Base-by-base conservation (phyloP, 495 filamentous ascomycete genomes). In the Neurospora sp. region DNA sequence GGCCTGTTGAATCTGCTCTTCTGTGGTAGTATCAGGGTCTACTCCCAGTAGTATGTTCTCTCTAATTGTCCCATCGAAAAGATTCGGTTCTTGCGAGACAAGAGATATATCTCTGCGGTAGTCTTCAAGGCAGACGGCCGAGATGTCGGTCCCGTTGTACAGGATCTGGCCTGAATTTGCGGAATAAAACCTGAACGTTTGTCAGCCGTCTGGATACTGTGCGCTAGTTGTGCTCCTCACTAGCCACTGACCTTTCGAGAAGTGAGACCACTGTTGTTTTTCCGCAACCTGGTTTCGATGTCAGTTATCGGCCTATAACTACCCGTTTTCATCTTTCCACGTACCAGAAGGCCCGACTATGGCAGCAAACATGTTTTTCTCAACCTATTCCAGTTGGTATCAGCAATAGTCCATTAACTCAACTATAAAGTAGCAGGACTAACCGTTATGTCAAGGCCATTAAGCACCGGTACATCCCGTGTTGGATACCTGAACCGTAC, bases 191-290 rank as follows among this genome's bases (percentile, higher is more conserved):
- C 86, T 85, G 73, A 3, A 21, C 28, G 6, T 7, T 5, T 69
- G 34, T 77, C 74, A 78, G 72, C 24, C 10, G 48, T 31, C 48
- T 59, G 45, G 4, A 17, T 28, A 54, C 48, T 5, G 13, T 21
- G 48, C 24, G 1, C 11, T 59, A 4, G 5, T 59, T 24, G 24
- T 31, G 24, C 48, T 28, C 48, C 10, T 48, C 6, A n/a, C n/a
- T 7, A 3, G 3, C 34, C 11, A 71, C 77, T 71, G 70, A 83
- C 79, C 83, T 78, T 81, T 92, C 90, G 2, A 93, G 81, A 0
- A 93, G 79, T 9, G 89, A 89, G 37, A 93, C 86, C 17, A 92
- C 81, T 4, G 90, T 93, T 5, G 88, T 91, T 78, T 95, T 95
- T 1, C 92, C 92, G 70, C 87, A 92, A 42, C 92, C 92, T 70